A percentile compares a stretch with the other conserved stretches of the same genome.
Conservation (phyloP, 2,329 filamentous ascomycete genomes). For the Cladorrhinum sp. region DNA sequence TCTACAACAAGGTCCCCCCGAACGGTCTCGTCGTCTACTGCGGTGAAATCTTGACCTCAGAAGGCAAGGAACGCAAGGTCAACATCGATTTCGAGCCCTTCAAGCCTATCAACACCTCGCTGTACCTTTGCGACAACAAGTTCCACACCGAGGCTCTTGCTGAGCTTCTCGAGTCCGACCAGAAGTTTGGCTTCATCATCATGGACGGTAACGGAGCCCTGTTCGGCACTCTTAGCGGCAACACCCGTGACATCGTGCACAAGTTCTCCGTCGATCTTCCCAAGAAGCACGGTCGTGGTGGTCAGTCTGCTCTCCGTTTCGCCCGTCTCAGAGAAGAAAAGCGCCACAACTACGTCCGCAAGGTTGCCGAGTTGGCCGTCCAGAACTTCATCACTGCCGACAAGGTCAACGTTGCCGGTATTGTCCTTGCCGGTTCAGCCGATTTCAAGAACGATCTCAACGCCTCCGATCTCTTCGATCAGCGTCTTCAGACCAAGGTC, state of each 20-base stretch:
- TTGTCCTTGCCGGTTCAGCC: slow-evolving; percentile 93
- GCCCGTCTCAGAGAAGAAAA: slow-evolving; percentile 99
- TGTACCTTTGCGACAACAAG: slow-evolving; percentile 99
- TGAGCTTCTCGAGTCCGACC: slow-evolving; percentile 95
- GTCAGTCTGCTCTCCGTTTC: slow-evolving; percentile 98
- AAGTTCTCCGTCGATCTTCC: slow-evolving; percentile 98
- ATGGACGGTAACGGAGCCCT: slow-evolving; percentile 99
- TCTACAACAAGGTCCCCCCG: slow-evolving; percentile 97
- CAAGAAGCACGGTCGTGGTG: slow-evolving; percentile 99
- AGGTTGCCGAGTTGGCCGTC: slow-evolving; percentile 94
- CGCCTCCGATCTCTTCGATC: slow-evolving; percentile 94
- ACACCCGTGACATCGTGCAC: slow-evolving; percentile 93
- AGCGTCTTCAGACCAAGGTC: slow-evolving; percentile 86
- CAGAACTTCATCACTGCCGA: slow-evolving; percentile 99
- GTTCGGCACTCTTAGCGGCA: slow-evolving; percentile 94
- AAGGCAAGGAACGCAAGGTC: slow-evolving; percentile 99
- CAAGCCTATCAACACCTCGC: slow-evolving; percentile 99
- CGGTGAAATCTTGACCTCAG: slow-evolving; percentile 98
- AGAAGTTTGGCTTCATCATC: slow-evolving; percentile 99
- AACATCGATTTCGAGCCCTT: slow-evolving; percentile 99
- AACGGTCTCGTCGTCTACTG: slow-evolving; percentile 99
- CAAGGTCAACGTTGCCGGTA: slow-evolving; percentile 94
- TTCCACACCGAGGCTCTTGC: slow-evolving; percentile 98
- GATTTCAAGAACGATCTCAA: slow-evolving; percentile 99
- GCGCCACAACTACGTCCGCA: slow-evolving; percentile 99